Conservation (phyloP, 768 basidiomycete genomes). For the Clitopilus passeckerianus region DNA sequence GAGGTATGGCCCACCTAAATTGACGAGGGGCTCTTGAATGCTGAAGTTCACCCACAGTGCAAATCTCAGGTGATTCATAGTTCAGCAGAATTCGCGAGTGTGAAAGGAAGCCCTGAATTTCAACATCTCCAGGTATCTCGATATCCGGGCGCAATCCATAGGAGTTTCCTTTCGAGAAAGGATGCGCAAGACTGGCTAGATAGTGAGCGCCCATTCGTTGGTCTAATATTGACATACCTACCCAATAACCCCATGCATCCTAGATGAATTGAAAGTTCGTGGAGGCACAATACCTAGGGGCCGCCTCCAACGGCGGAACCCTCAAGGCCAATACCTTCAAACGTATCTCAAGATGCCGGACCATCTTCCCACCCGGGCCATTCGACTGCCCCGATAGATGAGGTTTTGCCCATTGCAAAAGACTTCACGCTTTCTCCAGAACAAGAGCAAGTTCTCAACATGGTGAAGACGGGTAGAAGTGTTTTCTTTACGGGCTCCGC, state of each 20-base stretch:
- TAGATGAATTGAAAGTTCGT: background rate
- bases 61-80: conserved; percentile 31
- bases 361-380: too few species aligned
- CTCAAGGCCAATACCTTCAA: background rate
- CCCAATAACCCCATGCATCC: background rate
- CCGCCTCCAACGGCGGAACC: background rate
- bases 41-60: conserved; percentile 27
- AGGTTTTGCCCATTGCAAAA: background rate
- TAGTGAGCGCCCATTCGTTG: conserved; percentile 12
- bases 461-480: conserved; percentile 54
- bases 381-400: too few species aligned
- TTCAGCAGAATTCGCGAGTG: too few species aligned
- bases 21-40: too few species aligned
- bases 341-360: too few species aligned
- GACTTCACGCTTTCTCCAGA: conserved; percentile 42
- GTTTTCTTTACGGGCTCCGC: conserved; percentile 89
- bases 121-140: conserved; percentile 36
- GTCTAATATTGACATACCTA: background rate
- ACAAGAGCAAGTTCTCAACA: conserved; percentile 42
- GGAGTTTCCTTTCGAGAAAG: conserved; percentile 39
- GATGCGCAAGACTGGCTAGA: conserved; percentile 52
- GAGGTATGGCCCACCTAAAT: conserved; percentile 33
- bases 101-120: too few species aligned
- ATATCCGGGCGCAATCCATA: conserved; percentile 47
- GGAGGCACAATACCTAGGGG: background rate